Evolutionary conservation across 768 basidiomycete genomes (phyloP).

Genomic region (Antrodiella citrinella): DNA sequence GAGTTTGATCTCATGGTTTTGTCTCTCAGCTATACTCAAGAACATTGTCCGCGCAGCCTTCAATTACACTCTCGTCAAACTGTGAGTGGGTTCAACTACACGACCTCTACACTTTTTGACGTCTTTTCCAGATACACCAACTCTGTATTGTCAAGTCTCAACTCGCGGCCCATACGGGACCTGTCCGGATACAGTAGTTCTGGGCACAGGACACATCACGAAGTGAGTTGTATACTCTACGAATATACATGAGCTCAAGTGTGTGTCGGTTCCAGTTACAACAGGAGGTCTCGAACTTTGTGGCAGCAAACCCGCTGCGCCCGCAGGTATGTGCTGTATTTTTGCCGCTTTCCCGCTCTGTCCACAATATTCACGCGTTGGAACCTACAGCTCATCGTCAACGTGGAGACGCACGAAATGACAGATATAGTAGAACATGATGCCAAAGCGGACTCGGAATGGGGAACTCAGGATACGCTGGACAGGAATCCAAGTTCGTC

Average conservation of each 20-base stretch:
- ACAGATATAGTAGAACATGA: background rate
- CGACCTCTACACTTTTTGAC: too few species aligned
- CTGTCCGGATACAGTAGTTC: background rate
- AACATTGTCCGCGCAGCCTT: slow-evolving; percentile 1
- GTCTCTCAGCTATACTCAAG: too few species aligned
- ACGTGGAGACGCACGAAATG: slow-evolving; percentile 12
- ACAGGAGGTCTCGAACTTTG: slow-evolving; percentile 2
- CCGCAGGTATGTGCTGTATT: background rate
- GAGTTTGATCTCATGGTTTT: background rate
- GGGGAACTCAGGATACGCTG: too few species aligned
- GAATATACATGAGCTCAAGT: too few species aligned
- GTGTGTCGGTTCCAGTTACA: too few species aligned
- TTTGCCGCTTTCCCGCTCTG: background rate
- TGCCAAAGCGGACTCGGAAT: background rate
- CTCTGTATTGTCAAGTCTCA: slow-evolving; percentile 8
- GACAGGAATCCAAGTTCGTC: too few species aligned
- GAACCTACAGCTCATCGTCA: slow-evolving; percentile 10
- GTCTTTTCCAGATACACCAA: slow-evolving; percentile 4
- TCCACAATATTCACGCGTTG: too few species aligned
- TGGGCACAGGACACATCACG: background rate
- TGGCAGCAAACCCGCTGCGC: background rate
- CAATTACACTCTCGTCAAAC: slow-evolving; percentile 6
- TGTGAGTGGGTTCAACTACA: background rate
- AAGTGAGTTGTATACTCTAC: background rate
- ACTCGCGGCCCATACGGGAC: slow-evolving; percentile 2